These are phyloP conservation scores for Picochlorum sp. DNA, from an alignment of 139 green algal genomes.

Conservation along the genomic window DNA sequence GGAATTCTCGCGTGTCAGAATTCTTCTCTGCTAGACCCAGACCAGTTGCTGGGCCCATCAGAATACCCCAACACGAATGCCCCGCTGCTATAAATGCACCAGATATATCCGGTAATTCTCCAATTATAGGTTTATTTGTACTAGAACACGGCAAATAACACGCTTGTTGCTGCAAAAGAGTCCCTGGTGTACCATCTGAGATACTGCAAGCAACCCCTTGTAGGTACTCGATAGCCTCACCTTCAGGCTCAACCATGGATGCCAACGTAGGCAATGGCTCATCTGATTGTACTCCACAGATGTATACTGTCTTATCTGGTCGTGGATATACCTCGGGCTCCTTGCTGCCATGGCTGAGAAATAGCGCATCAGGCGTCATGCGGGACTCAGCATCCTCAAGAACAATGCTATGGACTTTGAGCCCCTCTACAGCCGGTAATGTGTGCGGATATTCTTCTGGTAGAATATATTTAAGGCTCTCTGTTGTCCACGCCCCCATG, in stretches of 20 bases:
- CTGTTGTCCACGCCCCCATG: constrained; percentile 62
- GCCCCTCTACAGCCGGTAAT: constrained; percentile 29
- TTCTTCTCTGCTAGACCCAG: constrained; percentile 56
- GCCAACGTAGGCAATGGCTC: constrained; percentile 36
- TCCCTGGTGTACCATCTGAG: constrained; percentile 11
- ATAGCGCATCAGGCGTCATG: constrained; percentile 36
- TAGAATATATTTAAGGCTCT: constrained; percentile 46
- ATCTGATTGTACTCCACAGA: constrained; percentile 50
- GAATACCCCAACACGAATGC: constrained; percentile 49
- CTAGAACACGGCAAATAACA: constrained; percentile 60
- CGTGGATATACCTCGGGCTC: constrained; percentile 76
- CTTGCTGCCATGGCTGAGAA: constrained; percentile 32
- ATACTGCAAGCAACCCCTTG: constrained; percentile 13
- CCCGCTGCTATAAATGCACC: constrained; percentile 63
- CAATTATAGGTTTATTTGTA: constrained; percentile 59
- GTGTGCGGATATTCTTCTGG: constrained; percentile 21
- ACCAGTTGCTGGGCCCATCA: constrained; percentile 71
- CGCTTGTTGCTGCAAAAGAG: constrained; percentile 43
- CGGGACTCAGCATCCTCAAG: constrained; percentile 26
- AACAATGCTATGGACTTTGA: constrained; percentile 72
- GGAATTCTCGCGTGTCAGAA: neutral
- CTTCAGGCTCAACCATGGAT: constrained; percentile 25
- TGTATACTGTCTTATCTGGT: constrained; percentile 66
- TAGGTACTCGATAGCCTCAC: constrained; percentile 19
- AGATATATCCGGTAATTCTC: constrained; percentile 38